Conservation (phyloP, 441 rosid genomes). For the Syzygium syzygioides region DNA sequence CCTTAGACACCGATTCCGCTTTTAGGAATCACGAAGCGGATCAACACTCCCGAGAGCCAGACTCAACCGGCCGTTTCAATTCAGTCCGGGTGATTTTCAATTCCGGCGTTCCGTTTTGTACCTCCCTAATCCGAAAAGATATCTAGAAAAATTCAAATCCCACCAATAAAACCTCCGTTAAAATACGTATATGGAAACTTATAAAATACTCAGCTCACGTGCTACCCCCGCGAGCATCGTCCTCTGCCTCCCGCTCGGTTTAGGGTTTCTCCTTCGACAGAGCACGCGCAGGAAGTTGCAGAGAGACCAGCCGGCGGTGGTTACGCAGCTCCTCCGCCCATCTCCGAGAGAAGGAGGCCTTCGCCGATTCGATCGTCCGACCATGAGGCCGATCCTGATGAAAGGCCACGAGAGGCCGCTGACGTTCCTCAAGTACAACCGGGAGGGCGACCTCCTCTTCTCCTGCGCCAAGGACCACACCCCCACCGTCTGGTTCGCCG, state of each 20-base stretch:
- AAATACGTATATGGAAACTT: too few species aligned
- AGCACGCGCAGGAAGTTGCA: too few species aligned
- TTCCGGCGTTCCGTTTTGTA: fast-evolving
- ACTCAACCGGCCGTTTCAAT: fast-evolving
- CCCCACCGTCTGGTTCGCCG: slow-evolving; percentile 93
- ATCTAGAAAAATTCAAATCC: too few species aligned
- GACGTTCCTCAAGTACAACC: slow-evolving; percentile 80
- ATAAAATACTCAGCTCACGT: too few species aligned
- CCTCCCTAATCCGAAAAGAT: background rate
- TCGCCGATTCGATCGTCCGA: background rate
- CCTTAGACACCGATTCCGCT: too few species aligned
- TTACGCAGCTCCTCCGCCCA: background rate
- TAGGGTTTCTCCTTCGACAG: too few species aligned
- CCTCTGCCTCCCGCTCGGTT: too few species aligned
- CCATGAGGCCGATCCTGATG: slow-evolving; percentile 92
- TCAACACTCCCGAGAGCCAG: too few species aligned
- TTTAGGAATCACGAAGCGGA: too few species aligned
- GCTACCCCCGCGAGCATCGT: too few species aligned
- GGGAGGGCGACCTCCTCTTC: slow-evolving; percentile 86
- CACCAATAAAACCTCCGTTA: too few species aligned
- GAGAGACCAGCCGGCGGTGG: background rate
- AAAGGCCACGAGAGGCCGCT: slow-evolving; percentile 98
- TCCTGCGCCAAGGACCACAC: slow-evolving; percentile 93
- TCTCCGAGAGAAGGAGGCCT: background rate
- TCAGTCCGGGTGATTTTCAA: fast-evolving